Evolutionary conservation across 2,329 filamentous ascomycete genomes (phyloP).

Genomic region (Diaporthe sp.): DNA sequence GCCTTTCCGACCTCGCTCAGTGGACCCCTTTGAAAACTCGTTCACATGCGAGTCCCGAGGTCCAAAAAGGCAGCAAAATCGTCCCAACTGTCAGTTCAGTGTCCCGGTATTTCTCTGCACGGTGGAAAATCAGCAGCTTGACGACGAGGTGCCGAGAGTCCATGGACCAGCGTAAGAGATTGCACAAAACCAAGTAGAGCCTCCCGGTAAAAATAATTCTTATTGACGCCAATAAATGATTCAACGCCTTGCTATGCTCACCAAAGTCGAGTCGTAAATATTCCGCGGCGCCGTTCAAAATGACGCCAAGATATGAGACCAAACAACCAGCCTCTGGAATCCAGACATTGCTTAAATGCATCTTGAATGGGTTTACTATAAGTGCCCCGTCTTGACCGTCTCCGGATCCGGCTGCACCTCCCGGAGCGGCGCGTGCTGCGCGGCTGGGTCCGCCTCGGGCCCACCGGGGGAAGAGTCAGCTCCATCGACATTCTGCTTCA

Average conservation of each 20-base stretch:
- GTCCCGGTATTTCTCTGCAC: not conserved
- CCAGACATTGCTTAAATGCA: not conserved
- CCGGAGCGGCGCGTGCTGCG: constrained; percentile 38
- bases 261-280: not conserved
- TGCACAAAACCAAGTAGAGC: not conserved
- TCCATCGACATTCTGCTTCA: constrained; percentile 51
- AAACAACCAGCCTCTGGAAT: constrained; percentile 5
- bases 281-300: not conserved
- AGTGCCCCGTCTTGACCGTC: not conserved
- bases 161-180: not conserved
- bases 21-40: not conserved
- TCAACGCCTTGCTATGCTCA: constrained; percentile 25
- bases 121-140: not conserved
- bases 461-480: constrained; percentile 15
- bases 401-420: constrained; percentile 35
- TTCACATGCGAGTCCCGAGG: constrained; percentile 14
- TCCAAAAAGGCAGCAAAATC: not conserved
- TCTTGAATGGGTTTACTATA: not conserved
- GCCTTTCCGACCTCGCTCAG: too few species aligned
- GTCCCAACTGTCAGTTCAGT: not conserved
- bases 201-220: not conserved
- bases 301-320: not conserved
- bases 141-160: not conserved
- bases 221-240: constrained; percentile 16
- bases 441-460: constrained; percentile 32